Conservation (phyloP, 163 green algal genomes). For the Scenedesmus sp. region DNA sequence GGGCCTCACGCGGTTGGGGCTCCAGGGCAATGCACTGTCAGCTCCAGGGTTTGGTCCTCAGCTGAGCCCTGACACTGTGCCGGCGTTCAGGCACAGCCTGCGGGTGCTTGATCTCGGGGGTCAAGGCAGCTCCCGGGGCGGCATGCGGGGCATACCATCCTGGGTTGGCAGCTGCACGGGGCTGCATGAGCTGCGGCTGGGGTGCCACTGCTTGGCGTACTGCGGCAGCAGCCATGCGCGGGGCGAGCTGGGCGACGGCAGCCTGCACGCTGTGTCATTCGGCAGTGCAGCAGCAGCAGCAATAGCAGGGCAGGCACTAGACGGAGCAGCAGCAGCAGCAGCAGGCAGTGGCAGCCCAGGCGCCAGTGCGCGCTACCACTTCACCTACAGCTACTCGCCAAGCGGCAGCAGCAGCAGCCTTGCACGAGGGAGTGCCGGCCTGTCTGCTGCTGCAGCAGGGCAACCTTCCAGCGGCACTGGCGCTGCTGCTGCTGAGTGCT, state of each 20-base stretch:
- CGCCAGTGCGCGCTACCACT: background rate
- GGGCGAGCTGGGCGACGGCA: background rate
- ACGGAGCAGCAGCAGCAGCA: conserved; percentile 13
- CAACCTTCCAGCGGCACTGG: background rate
- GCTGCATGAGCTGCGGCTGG: conserved; percentile 28
- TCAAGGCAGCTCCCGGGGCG: background rate
- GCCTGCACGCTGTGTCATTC: background rate
- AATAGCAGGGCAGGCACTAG: background rate
- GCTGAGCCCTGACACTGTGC: background rate
- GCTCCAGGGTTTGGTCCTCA: background rate
- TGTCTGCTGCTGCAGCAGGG: background rate
- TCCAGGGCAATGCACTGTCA: conserved; percentile 50
- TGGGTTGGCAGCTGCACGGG: conserved; percentile 1
- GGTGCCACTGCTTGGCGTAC: background rate
- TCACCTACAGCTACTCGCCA: background rate
- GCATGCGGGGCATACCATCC: conserved; percentile 28
- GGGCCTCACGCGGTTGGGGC: conserved; percentile 32
- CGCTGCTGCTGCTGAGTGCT: background rate
- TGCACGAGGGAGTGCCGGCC: background rate
- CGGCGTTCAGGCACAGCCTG: background rate
- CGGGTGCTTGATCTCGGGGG: background rate
- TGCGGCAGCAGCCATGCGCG: background rate
- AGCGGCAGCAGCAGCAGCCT: conserved; percentile 27
- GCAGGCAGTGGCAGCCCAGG: background rate
- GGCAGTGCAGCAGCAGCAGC: background rate